Evolutionary conservation across 805 yeast genomes (phyloP).

Genomic region (Monosporozyma unispora): DNA sequence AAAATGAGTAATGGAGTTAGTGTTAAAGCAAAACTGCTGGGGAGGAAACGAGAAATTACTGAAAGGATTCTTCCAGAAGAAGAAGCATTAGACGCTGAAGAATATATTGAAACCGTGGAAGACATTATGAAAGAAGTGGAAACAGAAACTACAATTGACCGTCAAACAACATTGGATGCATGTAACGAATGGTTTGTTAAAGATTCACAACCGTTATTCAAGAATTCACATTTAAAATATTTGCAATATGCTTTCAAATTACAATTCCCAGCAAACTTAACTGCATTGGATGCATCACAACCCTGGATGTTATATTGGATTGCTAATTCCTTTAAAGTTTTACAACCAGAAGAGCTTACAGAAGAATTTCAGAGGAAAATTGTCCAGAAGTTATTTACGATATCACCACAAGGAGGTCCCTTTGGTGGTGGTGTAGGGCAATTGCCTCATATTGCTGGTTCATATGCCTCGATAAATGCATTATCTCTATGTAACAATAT

Average conservation of each 20-base stretch:
- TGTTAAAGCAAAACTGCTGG: conserved; percentile 14
- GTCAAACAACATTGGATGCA: conserved; percentile 17
- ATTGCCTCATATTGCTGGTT: conserved; percentile 72
- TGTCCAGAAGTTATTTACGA: conserved; percentile 24
- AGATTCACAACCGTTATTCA: conserved; percentile 10
- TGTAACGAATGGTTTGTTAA: conserved; percentile 12
- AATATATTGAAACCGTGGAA: conserved; percentile 8
- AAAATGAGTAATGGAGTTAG: neutral
- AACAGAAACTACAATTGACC: conserved; percentile 25
- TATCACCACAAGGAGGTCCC: conserved; percentile 44
- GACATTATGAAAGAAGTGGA: conserved; percentile 18
- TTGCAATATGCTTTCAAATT: conserved; percentile 33
- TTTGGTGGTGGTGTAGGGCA: conserved; percentile 84
- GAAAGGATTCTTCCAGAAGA: conserved; percentile 9
- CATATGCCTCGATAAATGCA: conserved; percentile 68
- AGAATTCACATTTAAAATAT: conserved; percentile 36
- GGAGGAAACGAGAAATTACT: conserved; percentile 15
- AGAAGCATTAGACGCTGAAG: neutral
- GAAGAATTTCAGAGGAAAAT: conserved; percentile 26
- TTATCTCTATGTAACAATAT: conserved; percentile 45
- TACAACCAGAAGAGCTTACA: conserved; percentile 29
- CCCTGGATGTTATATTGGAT: conserved; percentile 91
- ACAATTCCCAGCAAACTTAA: conserved; percentile 43
- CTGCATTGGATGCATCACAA: conserved; percentile 74
- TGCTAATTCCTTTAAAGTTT: conserved; percentile 41